Percentiles rank a stretch among this genome's conserved stretches.
Conservation (phyloP, 129 eudicot species). For the Centaurea solstitialis region DNA sequence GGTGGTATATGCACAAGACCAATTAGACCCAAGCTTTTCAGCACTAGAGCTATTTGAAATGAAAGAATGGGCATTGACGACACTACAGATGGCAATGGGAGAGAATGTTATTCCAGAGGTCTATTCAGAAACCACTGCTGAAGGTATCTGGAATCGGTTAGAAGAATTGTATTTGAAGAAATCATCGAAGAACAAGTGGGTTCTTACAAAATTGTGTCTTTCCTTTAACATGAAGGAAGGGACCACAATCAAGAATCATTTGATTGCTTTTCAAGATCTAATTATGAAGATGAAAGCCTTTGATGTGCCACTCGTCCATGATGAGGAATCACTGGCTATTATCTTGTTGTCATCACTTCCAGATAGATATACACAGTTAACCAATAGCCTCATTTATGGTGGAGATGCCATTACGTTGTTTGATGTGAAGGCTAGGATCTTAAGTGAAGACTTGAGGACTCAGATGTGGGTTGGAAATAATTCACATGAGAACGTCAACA, state of each 20-base stretch:
- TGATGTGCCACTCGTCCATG: background rate
- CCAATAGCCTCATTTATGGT: background rate
- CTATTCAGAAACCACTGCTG: background rate
- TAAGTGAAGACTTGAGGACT: background rate
- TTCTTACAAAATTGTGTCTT: background rate
- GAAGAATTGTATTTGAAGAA: background rate
- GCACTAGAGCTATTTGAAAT: background rate
- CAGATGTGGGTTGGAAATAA: background rate
- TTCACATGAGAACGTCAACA: background rate
- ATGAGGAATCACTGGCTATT: background rate
- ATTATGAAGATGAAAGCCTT: background rate
- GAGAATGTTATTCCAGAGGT: background rate
- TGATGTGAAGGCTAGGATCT: background rate
- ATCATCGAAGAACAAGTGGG: background rate
- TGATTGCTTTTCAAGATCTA: background rate
- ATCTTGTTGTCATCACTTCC: background rate
- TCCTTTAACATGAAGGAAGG: background rate
- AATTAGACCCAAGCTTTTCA: background rate
- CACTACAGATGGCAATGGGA: background rate
- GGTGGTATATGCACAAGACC: background rate
- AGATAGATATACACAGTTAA: background rate
- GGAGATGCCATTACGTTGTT: background rate
- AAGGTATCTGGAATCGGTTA: background rate
- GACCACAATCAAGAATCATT: background rate
- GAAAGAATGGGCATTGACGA: background rate